phyloP scores from a whole-genome alignment of 345 rosid genomes.

The Physaria fendleri region DNA sequence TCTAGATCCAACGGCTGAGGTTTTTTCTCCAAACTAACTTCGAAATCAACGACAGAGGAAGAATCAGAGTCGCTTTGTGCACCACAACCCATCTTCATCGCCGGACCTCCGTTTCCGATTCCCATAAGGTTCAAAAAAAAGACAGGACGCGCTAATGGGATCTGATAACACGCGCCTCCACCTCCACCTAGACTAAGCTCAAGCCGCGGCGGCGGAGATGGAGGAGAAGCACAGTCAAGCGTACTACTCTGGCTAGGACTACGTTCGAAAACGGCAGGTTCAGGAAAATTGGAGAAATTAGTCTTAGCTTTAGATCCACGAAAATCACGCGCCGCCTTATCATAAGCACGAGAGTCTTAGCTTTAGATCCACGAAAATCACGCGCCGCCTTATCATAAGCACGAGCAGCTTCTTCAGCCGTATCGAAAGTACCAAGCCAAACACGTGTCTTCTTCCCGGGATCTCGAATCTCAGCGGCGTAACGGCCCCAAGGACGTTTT shows the following conservation, averaged over 20 bases:
- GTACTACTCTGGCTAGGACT: constrained; percentile 89
- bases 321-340: constrained; percentile 75
- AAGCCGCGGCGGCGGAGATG: constrained; percentile 43
- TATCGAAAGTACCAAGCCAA: constrained; percentile 92
- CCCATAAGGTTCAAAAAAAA: constrained; percentile 51
- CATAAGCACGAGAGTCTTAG: constrained; percentile 90
- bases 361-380: constrained; percentile 76
- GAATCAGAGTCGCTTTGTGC: constrained; percentile 65
- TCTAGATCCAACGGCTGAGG: constrained; percentile 45
- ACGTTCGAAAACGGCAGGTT: constrained; percentile 23
- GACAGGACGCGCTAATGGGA: constrained; percentile 36
- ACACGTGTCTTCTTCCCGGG: constrained; percentile 87
- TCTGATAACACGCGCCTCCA: constrained; percentile 26
- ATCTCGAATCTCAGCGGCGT: constrained; percentile 97
- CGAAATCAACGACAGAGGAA: constrained; percentile 52
- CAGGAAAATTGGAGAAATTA: constrained; percentile 63
- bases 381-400: constrained; percentile 87
- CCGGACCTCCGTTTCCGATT: constrained; percentile 21
- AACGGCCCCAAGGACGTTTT: constrained; percentile 93
- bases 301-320: constrained; percentile 86
- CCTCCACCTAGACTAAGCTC: constrained; percentile 36
- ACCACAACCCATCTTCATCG: constrained; percentile 11
- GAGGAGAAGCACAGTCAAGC: constrained; percentile 65
- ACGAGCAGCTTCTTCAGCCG: constrained; percentile 90
- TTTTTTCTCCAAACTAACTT: constrained; percentile 26